phyloP scores from a whole-genome alignment of 2,329 filamentous ascomycete species.

The Ophiostoma ips region DNA sequence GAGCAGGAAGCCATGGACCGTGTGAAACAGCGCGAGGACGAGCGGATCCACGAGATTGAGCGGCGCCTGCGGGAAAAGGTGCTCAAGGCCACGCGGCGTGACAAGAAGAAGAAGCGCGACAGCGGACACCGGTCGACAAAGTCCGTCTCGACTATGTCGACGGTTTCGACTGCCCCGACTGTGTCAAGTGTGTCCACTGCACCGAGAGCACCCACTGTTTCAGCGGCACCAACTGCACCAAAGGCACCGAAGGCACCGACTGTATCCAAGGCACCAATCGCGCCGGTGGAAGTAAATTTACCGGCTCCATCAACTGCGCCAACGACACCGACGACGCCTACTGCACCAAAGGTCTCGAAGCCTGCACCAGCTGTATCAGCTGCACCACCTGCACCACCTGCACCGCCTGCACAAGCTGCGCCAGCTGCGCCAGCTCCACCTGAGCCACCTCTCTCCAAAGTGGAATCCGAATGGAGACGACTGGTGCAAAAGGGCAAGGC shows the following conservation, averaged over 20 bases:
- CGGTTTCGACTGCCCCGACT: neutral
- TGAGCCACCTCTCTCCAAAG: too few relatives aligned
- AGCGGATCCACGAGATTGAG: constrained; percentile 31
- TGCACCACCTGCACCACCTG: too few relatives aligned
- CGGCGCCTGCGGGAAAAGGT: constrained; percentile 27
- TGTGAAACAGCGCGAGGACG: constrained; percentile 25
- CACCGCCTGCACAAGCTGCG: neutral
- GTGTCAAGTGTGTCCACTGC: too few relatives aligned
- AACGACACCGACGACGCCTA: too few relatives aligned
- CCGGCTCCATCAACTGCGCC: too few relatives aligned
- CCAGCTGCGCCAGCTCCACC: neutral
- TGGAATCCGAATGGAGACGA: constrained; percentile 9
- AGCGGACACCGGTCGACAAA: constrained; percentile 16
- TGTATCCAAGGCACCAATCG: too few relatives aligned
- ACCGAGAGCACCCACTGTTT: too few relatives aligned
- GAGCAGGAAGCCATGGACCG: constrained; percentile 28
- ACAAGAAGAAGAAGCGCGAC: constrained; percentile 12
- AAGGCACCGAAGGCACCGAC: too few relatives aligned
- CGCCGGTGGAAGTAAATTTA: too few relatives aligned
- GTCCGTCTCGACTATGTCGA: neutral
- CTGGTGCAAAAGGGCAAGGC: constrained; percentile 6
- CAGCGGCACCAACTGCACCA: too few relatives aligned
- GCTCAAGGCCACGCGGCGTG: constrained; percentile 15
- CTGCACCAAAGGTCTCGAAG: too few relatives aligned
- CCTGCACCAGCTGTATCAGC: too few relatives aligned